A percentile compares a stretch with the other conserved stretches of the same genome.
Conservation (phyloP, 225 moss, liverwort and hornwort genomes). For the Climacium dendroides region DNA sequence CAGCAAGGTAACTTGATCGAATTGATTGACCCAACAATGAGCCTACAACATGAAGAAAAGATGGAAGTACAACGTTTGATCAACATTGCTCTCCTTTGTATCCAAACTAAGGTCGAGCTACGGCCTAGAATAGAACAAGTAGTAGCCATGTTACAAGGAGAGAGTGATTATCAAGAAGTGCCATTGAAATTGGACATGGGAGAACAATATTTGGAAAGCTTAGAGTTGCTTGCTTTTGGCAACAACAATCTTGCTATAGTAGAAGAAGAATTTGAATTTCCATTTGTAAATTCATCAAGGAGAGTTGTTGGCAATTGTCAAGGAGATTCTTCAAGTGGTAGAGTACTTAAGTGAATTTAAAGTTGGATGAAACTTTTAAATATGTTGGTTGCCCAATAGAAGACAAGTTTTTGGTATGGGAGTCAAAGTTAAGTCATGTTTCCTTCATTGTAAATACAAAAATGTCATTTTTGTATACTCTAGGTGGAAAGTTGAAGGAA, state of each 20-base stretch:
- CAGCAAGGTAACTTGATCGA: neutral
- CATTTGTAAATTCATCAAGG: neutral
- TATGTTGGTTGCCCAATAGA: neutral
- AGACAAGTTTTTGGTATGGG: neutral
- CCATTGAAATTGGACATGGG: neutral
- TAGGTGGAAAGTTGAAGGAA: neutral
- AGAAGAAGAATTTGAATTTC: neutral
- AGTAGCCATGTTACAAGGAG: neutral
- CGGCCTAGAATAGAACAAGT: neutral
- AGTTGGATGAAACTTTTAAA: neutral
- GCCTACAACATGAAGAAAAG: neutral
- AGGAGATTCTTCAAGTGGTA: neutral
- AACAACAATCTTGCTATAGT: neutral
- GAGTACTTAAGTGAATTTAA: neutral
- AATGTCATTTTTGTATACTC: neutral
- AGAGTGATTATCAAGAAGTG: neutral
- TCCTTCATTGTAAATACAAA: neutral
- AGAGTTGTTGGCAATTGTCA: too few relatives aligned
- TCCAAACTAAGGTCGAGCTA: neutral
- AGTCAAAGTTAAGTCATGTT: neutral
- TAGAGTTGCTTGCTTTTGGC: neutral
- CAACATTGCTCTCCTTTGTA: neutral
- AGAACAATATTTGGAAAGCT: neutral
- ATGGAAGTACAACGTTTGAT: neutral
- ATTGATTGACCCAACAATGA: neutral